Evolutionary conservation across 2,329 filamentous ascomycete genomes (phyloP).

Genomic region (Diaporthe nobilis): DNA sequence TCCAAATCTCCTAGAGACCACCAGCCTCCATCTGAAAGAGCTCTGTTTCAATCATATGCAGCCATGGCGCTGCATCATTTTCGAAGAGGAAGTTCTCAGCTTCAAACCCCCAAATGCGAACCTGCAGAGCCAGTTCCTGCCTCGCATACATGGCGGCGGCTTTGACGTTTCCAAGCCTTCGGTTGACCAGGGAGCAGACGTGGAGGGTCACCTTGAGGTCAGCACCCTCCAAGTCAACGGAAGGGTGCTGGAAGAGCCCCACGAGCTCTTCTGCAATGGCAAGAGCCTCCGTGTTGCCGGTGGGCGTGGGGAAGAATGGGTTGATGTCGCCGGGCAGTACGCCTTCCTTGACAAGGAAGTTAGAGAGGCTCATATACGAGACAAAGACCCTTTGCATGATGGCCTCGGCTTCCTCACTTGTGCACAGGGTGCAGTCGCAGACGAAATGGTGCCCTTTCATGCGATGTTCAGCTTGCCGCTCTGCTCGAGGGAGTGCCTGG

Average conservation of each 20-base stretch:
- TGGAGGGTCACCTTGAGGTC: background rate
- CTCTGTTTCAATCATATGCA: background rate
- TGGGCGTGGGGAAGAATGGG: background rate
- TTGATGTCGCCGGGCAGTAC: background rate
- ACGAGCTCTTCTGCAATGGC: conserved; percentile 10
- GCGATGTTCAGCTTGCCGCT: conserved; percentile 2
- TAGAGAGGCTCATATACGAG: conserved; percentile 2
- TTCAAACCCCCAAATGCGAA: background rate
- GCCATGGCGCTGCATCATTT: background rate
- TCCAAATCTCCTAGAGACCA: background rate
- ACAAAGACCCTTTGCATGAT: background rate
- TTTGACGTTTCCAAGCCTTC: background rate
- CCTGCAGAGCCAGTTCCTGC: background rate
- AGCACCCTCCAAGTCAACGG: background rate
- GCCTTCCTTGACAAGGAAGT: background rate
- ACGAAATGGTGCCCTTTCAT: background rate
- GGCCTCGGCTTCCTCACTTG: background rate
- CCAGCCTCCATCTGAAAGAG: background rate
- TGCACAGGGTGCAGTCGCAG: conserved; percentile 30
- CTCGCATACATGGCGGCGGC: background rate
- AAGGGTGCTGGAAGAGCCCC: conserved; percentile 20
- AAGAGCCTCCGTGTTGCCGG: background rate
- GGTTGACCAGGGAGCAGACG: background rate
- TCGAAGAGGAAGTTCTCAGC: background rate
- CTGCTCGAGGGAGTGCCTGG: background rate